Conservation (phyloP, 1,284 basidiomycete genomes). For the Vanrija sp. region DNA sequence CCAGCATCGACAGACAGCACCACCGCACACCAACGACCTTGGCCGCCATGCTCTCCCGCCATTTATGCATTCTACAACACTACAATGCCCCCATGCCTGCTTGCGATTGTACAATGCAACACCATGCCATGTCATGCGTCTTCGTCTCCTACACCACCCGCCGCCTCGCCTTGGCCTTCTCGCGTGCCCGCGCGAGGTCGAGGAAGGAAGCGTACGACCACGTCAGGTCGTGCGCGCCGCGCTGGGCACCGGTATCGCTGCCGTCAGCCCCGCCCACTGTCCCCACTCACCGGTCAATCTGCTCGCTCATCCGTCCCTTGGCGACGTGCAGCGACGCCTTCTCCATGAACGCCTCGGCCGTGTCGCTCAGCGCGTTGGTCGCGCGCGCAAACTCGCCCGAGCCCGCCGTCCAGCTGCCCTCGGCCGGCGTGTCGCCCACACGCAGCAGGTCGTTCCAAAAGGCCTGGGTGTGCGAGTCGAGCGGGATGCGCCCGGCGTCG, state of each 20-base stretch:
- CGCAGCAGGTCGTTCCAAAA: neutral
- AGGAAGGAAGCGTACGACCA: slow-evolving; percentile 49
- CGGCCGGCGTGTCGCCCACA: too few relatives aligned
- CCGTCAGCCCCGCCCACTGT: too few relatives aligned
- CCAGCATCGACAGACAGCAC: too few relatives aligned
- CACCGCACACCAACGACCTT: too few relatives aligned
- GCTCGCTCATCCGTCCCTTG: slow-evolving; percentile 48
- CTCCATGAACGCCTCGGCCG: slow-evolving; percentile 44
- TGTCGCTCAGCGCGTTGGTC: slow-evolving; percentile 22
- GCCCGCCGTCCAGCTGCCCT: slow-evolving; percentile 2
- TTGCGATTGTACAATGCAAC: neutral
- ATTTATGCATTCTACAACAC: neutral
- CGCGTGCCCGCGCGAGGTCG: slow-evolving; percentile 26
- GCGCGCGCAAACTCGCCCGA: slow-evolving; percentile 25
- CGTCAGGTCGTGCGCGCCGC: slow-evolving; percentile 47
- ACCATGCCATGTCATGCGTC: neutral
- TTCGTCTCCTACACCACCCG: too few relatives aligned
- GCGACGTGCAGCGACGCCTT: neutral
- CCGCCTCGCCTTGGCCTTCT: slow-evolving; percentile 2
- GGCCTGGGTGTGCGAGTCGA: neutral
- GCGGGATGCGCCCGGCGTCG: neutral
- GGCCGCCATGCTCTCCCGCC: too few relatives aligned
- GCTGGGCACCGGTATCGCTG: neutral
- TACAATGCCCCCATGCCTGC: too few relatives aligned
- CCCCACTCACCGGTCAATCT: slow-evolving; percentile 47